Base-by-base conservation (phyloP, 305 asterid species). In the Solanum hybrid region DNA sequence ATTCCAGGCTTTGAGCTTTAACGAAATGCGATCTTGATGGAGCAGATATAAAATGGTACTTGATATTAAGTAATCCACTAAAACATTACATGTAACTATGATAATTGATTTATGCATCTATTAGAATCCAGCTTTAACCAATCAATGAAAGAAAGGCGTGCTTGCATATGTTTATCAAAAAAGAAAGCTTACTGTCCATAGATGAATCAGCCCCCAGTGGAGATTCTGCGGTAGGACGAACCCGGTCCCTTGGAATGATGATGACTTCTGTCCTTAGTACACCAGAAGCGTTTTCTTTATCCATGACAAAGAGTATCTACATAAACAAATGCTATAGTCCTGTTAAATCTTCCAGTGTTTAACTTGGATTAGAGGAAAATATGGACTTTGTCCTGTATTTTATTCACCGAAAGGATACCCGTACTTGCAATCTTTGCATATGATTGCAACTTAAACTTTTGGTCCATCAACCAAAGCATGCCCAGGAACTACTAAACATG, bases 241-340 rank as follows among this genome's bases (percentile, higher is more conserved):
- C 86, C 94, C 92, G 92, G 89, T 90, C 87, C 90, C 93, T 91
- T 83, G 95, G 96, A 90, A 89, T 82, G 73, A 93, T 73, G 71
- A 94, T 90, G 89, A 90, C 46, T 35, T 61, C 73, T 14, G 84
- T 75, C 86, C 90, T 67, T 89, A 64, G 22, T 36, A 26, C 34
- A 35, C 61, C 92, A 39, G 69, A 69, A 78, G 90, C 89, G 80
- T 90, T 93, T 29, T 92, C 92, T 84, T 90, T 88, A 86, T 73
- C 13, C 86, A 75, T 76, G 89, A 92, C 93, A 92, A 95, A 95
- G 9, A 95, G 92, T 34, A 93, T 94, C 96, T 95, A 95, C 39
- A 86, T 76, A 31, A 86, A 13, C 35, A 86, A 76, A 42, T 37
- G 88, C 24, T 77, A 28, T 18, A 35, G 36, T 39, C 57, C 22